Base-by-base conservation (phyloP, 306 rosid species). In the Dicorynia guianensis region DNA sequence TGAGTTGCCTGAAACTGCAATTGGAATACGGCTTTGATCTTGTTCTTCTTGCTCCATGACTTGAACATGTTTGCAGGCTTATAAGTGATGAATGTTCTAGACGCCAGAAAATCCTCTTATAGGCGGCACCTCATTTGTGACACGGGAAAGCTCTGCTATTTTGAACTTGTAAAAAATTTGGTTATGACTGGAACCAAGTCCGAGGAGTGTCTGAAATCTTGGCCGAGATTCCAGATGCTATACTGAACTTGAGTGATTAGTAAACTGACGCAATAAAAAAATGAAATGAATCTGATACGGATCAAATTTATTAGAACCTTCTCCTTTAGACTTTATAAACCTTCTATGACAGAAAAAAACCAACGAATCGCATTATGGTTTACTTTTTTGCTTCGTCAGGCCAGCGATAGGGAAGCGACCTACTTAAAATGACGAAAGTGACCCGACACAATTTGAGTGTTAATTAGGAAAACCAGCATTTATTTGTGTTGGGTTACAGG, bases 41-140 rank as follows among this genome's bases (percentile, higher is more conserved):
- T 95, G 88, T 89, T 88, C 83, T 95, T 95, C 89, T 88, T 95
- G 99, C 87, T 90, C 99, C 99, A 95, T 86, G 98, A 89, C 79
- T 89, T 95, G 81, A 95, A 92, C 99, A 95, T 95, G 44, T 80
- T 86, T 72, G 55, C 77, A 19, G 67, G 72, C 58, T 46, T 77
- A 63, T 61, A 61, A 73, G 77, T 61, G 35, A 56, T 71, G 69
- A 25, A 25, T 25, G 58, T 52, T 69, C 75, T 43, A 74, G 91
- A 88, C 81, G 82, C 71, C 40, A 36, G 73, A 76, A 30, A 76
- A 82, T 50, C 35, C 49, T 63, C 57, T 60, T 60, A 74, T 35
- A 48, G 47, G 69, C 6, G 12, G 64, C 75, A 77, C 82, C 78
- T 62, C 84, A 71, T 60, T 63, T 67, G 35, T 46, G 76, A 25